Evolutionary conservation across 331 rosid species (phyloP).

Genomic region (Acacia concinna): DNA sequence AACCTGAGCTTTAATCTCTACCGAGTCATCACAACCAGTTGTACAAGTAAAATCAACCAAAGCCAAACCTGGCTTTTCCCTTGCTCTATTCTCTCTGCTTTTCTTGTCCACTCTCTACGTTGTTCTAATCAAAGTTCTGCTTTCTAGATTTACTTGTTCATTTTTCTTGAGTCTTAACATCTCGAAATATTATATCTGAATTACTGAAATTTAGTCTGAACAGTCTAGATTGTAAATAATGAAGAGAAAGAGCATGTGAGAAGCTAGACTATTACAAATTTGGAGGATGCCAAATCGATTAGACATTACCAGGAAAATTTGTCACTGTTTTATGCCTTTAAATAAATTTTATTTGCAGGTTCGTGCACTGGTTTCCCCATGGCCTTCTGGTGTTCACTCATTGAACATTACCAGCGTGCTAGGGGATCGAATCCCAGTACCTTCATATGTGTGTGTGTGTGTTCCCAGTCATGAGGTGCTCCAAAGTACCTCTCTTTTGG

Average conservation of each 20-base stretch:
- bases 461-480: neutral
- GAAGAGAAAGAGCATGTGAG: neutral
- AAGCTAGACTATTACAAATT: neutral
- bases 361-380: neutral
- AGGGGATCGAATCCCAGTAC: neutral
- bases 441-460: neutral
- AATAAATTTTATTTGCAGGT: neutral
- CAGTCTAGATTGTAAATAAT: neutral
- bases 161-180: neutral
- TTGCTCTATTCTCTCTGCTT: neutral
- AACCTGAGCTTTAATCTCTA: neutral
- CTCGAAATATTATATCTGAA: neutral
- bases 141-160: neutral
- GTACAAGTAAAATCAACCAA: conserved; percentile 15
- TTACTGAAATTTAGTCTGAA: neutral
- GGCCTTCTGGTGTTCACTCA: neutral
- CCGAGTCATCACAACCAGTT: neutral
- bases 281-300: neutral
- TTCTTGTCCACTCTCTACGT: neutral
- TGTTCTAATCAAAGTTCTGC: neutral
- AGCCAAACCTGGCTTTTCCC: neutral
- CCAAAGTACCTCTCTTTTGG: neutral
- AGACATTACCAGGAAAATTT: no score
- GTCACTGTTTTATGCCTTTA: neutral
- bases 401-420: neutral